Evolutionary conservation across 1,284 basidiomycete genomes (phyloP).

Genomic region (Schizophyllum commune): DNA sequence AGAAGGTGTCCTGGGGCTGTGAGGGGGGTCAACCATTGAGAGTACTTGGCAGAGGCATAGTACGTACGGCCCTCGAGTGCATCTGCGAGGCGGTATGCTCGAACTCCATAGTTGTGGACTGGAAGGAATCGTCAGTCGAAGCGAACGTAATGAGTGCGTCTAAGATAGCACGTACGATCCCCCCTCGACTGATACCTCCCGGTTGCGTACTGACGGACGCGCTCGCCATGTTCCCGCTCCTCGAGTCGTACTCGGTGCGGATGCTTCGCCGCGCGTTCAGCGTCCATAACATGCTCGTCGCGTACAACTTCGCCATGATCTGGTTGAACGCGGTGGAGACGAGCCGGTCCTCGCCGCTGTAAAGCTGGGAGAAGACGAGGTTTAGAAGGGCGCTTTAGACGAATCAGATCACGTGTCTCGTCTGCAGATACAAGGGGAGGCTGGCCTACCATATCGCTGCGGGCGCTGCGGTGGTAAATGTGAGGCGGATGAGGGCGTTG

Average conservation of each 20-base stretch:
- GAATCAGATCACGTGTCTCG: not conserved
- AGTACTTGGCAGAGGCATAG: too few species aligned
- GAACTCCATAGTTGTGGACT: too few species aligned
- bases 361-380: conserved; percentile 27
- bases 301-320: conserved; percentile 24
- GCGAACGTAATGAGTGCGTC: too few species aligned
- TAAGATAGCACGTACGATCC: too few species aligned
- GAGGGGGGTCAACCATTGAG: too few species aligned
- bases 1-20: too few species aligned
- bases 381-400: conserved; percentile 25
- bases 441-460: conserved; percentile 24
- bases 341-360: conserved; percentile 15
- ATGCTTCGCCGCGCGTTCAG: conserved; percentile 8
- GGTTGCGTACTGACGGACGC: too few species aligned
- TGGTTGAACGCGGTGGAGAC: conserved; percentile 21
- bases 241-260: not conserved
- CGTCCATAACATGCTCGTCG: conserved; percentile 13
- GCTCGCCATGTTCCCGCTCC: too few species aligned
- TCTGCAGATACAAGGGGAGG: not conserved
- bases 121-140: too few species aligned
- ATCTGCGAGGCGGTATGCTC: too few species aligned
- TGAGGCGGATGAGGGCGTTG: conserved; percentile 23
- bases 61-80: too few species aligned
- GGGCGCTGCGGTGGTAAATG: conserved; percentile 26
- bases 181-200: too few species aligned